Conservation (phyloP, 371 early-diverging fungal genomes). For the Mortierella sp. region DNA sequence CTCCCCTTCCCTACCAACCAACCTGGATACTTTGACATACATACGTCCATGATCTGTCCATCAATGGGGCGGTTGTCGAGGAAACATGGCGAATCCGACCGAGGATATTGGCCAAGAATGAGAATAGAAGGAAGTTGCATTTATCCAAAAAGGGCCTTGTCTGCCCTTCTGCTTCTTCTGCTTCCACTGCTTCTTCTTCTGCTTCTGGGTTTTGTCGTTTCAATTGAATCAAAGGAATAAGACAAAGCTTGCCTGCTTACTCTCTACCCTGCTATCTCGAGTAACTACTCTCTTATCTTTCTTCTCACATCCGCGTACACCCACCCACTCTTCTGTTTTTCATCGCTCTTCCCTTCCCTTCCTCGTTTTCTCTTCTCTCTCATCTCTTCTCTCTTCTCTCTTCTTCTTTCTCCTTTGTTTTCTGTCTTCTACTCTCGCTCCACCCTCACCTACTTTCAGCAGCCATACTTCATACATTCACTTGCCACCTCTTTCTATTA, state of each 20-base stretch:
- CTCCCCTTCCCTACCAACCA: not conserved
- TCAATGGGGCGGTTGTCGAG: not conserved
- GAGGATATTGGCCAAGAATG: not conserved
- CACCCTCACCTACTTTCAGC: not conserved
- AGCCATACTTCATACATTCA: not conserved
- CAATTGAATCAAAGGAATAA: not conserved
- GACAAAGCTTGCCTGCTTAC: not conserved
- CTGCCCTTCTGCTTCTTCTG: not conserved
- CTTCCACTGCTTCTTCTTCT: too few relatives aligned
- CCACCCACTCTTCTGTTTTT: not conserved
- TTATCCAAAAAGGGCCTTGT: not conserved
- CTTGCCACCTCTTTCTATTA: not conserved
- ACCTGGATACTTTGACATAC: not conserved
- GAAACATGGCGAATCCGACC: not conserved
- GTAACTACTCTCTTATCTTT: not conserved
- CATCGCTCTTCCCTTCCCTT: not conserved
- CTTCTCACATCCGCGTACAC: not conserved
- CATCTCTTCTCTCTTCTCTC: not conserved
- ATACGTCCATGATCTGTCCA: not conserved
- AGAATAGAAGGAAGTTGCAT: too few relatives aligned
- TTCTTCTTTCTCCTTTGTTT: constrained; percentile 9
- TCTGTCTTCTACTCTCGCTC: not conserved
- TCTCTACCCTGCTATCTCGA: not conserved
- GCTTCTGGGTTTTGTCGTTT: not conserved
- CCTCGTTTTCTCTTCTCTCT: not conserved